Evolutionary conservation across 2,329 filamentous ascomycete species (phyloP).

Genomic region (Cercospora sp.): DNA sequence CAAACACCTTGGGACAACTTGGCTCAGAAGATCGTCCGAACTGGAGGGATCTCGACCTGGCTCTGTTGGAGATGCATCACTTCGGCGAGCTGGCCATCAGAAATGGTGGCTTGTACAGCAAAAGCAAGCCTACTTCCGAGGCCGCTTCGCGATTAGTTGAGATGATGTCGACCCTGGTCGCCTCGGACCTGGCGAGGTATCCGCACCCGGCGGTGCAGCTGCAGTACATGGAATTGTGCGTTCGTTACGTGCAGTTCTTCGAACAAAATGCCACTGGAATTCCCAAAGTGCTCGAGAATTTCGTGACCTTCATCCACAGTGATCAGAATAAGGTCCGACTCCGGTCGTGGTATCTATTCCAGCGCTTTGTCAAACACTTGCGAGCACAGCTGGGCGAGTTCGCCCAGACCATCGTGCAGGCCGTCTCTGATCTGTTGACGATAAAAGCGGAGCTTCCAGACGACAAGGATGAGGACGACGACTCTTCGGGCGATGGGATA

Average conservation of each 20-base stretch:
- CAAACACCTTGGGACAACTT: conserved; percentile 78
- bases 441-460: conserved; percentile 88
- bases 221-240: conserved; percentile 98
- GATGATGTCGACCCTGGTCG: conserved; percentile 96
- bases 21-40: conserved; percentile 74
- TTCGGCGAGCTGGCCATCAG: conserved; percentile 94
- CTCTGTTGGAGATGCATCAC: conserved; percentile 90
- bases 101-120: conserved; percentile 81
- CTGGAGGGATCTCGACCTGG: conserved; percentile 93
- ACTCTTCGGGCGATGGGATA: conserved; percentile 91
- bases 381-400: conserved; percentile 82
- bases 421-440: conserved; percentile 80
- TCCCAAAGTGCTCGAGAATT: conserved; percentile 83
- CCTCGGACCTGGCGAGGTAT: conserved; percentile 82
- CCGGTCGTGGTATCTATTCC: conserved; percentile 95
- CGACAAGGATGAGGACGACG: conserved; percentile 79
- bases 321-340: conserved; percentile 82
- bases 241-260: conserved; percentile 90
- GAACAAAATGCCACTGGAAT: conserved; percentile 80
- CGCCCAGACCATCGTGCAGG: conserved; percentile 86
- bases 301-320: conserved; percentile 87
- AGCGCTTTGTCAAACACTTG: conserved; percentile 86
- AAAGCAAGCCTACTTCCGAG: conserved; percentile 75
- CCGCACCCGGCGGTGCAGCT: conserved; percentile 88
- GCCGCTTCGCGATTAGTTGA: conserved; percentile 79